phyloP scores from a whole-genome alignment of 2,329 filamentous ascomycete genomes.

The Stromatinia cepivora region DNA sequence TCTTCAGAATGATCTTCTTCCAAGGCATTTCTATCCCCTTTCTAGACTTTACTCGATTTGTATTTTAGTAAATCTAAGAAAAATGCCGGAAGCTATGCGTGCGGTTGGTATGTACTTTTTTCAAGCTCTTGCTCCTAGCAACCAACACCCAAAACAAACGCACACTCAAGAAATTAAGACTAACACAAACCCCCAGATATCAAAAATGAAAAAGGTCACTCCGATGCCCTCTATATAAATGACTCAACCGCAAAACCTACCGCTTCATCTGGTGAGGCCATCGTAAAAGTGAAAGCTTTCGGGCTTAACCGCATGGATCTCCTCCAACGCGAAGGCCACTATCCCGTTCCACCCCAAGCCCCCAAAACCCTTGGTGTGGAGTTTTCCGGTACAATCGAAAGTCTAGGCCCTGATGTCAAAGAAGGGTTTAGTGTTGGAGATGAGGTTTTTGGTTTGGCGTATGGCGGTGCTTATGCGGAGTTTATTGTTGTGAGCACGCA shows the following conservation, averaged over 20 bases:
- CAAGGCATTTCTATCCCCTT: neutral
- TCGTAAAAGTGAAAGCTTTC: slow-evolving; percentile 79
- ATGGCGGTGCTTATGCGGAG: slow-evolving; percentile 89
- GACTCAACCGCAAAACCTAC: slow-evolving; percentile 52
- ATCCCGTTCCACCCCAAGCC: slow-evolving; percentile 71
- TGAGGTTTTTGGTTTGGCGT: slow-evolving; percentile 85
- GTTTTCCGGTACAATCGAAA: slow-evolving; percentile 69
- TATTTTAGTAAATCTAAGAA: neutral
- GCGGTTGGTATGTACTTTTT: slow-evolving; percentile 34
- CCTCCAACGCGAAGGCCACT: slow-evolving; percentile 70
- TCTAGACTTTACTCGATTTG: neutral
- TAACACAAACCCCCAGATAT: slow-evolving; percentile 44
- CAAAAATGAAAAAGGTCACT: slow-evolving; percentile 56
- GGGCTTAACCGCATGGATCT: slow-evolving; percentile 88
- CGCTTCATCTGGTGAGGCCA: slow-evolving; percentile 62
- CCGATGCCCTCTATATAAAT: slow-evolving; percentile 57
- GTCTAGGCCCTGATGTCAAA: slow-evolving; percentile 50
- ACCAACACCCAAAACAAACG: neutral
- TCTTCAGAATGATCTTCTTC: neutral
- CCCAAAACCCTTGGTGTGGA: slow-evolving; percentile 73
- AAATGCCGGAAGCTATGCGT: slow-evolving; percentile 37
- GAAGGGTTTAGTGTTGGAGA: slow-evolving; percentile 69
- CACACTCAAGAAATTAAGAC: neutral
- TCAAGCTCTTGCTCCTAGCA: neutral
- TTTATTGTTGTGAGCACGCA: slow-evolving; percentile 73